Conservation (phyloP, 805 yeast genomes). For the Wickerhamiella bombiphila region DNA sequence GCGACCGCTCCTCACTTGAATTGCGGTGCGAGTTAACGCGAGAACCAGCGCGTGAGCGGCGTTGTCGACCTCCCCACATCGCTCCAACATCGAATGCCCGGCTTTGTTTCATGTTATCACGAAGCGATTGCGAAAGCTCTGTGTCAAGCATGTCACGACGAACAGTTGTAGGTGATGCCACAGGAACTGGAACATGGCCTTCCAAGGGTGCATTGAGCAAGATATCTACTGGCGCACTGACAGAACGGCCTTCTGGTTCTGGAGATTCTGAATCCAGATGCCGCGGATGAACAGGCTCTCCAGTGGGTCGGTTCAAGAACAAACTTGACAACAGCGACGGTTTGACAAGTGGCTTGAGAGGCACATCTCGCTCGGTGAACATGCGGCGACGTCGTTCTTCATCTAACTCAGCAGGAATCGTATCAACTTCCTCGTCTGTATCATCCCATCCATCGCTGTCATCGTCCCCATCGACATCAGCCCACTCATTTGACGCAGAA, state of each 20-base stretch:
- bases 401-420: constrained; percentile 21
- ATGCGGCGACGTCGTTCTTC: constrained; percentile 16
- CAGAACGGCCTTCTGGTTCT: neutral
- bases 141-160: constrained; percentile 6
- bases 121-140: constrained; percentile 11
- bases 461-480: constrained; percentile 15
- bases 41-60: neutral
- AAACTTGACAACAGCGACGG: constrained; percentile 28
- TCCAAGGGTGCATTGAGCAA: constrained; percentile 12
- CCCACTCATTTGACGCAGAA: neutral
- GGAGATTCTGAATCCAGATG: neutral
- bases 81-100: constrained; percentile 9
- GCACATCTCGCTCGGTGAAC: constrained; percentile 21
- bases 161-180: constrained; percentile 3
- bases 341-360: constrained; percentile 20
- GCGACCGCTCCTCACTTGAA: neutral
- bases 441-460: constrained; percentile 20
- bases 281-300: neutral
- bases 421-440: constrained; percentile 19
- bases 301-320: constrained; percentile 22
- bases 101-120: constrained; percentile 8
- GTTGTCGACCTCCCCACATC: constrained; percentile 4
- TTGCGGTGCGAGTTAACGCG: constrained; percentile 1
- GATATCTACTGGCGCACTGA: constrained; percentile 12
- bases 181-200: constrained; percentile 10